phyloP scores from a whole-genome alignment of 2,329 filamentous ascomycete species.

The Colletotrichum abscissum region DNA sequence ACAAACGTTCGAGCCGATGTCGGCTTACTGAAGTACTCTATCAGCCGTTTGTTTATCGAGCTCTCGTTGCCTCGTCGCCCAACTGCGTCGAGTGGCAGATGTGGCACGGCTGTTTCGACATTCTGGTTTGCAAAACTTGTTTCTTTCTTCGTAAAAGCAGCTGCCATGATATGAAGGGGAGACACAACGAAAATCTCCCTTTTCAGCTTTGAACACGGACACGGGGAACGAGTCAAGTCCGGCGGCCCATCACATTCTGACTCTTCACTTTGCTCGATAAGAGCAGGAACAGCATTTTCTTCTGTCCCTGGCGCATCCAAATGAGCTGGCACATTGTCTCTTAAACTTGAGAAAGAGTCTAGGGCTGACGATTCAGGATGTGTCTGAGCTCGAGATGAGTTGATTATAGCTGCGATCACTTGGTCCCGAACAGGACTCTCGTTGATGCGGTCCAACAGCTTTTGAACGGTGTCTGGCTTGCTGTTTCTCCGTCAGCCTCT shows the following conservation, averaged over 20 bases:
- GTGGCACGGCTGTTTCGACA: too few species aligned
- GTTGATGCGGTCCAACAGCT: slow-evolving; percentile 41
- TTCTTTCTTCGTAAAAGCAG: background rate
- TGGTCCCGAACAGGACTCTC: slow-evolving; percentile 40
- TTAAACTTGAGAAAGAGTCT: too few species aligned
- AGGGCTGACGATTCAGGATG: too few species aligned
- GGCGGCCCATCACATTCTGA: background rate
- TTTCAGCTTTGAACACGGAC: background rate
- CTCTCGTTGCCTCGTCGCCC: background rate
- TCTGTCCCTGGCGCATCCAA: too few species aligned
- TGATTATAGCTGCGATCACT: background rate
- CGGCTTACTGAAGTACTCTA: slow-evolving; percentile 35
- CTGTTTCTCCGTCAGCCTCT: background rate
- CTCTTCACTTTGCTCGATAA: background rate
- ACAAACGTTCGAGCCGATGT: too few species aligned
- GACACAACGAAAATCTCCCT: slow-evolving; percentile 14
- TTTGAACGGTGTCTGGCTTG: slow-evolving; percentile 41
- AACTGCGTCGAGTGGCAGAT: too few species aligned
- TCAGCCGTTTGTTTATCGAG: background rate
- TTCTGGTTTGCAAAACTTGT: too few species aligned
- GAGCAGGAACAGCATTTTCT: background rate
- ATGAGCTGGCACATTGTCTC: too few species aligned
- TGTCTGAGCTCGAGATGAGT: background rate
- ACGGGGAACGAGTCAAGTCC: background rate
- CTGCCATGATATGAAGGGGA: slow-evolving; percentile 39